Evolutionary conservation across 371 early-diverging fungal genomes (phyloP).

Genomic region (Umbelopsis sp.): DNA sequence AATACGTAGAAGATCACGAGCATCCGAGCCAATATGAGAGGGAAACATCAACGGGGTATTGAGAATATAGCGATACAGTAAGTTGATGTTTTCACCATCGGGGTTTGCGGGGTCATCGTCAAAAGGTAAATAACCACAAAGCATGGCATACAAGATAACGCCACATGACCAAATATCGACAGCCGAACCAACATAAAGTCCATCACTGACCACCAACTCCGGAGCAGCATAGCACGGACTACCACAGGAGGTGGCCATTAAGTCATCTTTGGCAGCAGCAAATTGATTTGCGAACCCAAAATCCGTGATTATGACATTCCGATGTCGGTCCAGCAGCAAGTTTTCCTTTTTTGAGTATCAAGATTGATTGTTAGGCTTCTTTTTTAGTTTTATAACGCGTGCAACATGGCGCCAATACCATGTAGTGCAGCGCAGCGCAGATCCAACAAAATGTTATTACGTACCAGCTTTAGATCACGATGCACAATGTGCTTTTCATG

Average conservation of each 20-base stretch:
- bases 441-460: background rate
- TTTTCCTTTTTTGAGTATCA: conserved; percentile 69
- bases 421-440: too few species aligned
- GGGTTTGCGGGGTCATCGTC: conserved; percentile 79
- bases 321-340: conserved; percentile 78
- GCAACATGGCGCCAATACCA: too few species aligned
- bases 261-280: conserved; percentile 55
- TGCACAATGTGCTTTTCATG: conserved; percentile 66
- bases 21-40: conserved; percentile 47
- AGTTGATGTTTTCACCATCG: conserved; percentile 65
- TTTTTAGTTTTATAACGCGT: too few species aligned
- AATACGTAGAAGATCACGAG: conserved; percentile 52
- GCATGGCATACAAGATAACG: conserved; percentile 82
- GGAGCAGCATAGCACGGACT: conserved; percentile 97
- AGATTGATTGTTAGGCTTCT: background rate
- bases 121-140: conserved; percentile 79
- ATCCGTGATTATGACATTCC: conserved; percentile 94
- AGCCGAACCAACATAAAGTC: conserved; percentile 95
- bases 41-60: conserved; percentile 64
- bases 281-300: conserved; percentile 98
- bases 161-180: conserved; percentile 96
- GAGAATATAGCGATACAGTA: conserved; percentile 67
- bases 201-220: conserved; percentile 92
- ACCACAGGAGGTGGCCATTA: conserved; percentile 92
- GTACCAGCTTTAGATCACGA: conserved; percentile 73